Base-by-base conservation (phyloP, 1,284 basidiomycete species). In the Puccinia coronata region DNA sequence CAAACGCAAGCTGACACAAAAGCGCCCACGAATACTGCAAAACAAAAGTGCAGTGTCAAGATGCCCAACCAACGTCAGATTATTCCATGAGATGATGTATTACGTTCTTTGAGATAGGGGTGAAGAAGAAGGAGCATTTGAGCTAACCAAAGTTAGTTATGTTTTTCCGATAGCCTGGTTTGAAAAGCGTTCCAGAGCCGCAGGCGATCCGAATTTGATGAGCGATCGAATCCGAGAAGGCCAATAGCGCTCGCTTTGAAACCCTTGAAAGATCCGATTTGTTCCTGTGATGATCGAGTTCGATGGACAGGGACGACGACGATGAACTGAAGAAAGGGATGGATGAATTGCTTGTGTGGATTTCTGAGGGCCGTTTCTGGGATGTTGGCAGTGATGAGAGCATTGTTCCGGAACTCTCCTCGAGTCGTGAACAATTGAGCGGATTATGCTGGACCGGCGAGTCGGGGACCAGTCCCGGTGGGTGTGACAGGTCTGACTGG, bases 1-100 rank as follows among this genome's bases (percentile, higher is more conserved):
- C 74, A 77, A 18, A 77, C 23, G 41, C 74, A 77, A 25, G 74
- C 53, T 23, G 74, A 77, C 4, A 63, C 47, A 34, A 77, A 77
- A 18, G 74, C 74, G 6, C 43, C 31, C 31, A 77, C n/a, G 34
- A 77, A 77, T 34, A 77, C 74, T 77, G 39, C 18, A 36, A 74
- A 11, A 63, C 8, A 34, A 57, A 57, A 53, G n/a, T n/a, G n/a
- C n/a, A n/a, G n/a, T n/a, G n/a, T 53, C 14, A 3, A 34, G 18
- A 11, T 14, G 9, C 4, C 25, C 5, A 28, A 59, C 16, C 1
- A 39, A n/a, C 14, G 34, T 63, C 59, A 63, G 59, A 59, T 31
- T 59, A 25, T 59, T 18, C 8, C 28, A 34, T 34, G 20, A 1
- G 36, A 59, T 34, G 4, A n/a, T n/a, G n/a, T n/a, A n/a, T n/a